Evolutionary conservation across 148 eudicot genomes (phyloP), one percentile per base, ranked within the genome.

Genomic region (Amaranthus hypochondriacus): DNA sequence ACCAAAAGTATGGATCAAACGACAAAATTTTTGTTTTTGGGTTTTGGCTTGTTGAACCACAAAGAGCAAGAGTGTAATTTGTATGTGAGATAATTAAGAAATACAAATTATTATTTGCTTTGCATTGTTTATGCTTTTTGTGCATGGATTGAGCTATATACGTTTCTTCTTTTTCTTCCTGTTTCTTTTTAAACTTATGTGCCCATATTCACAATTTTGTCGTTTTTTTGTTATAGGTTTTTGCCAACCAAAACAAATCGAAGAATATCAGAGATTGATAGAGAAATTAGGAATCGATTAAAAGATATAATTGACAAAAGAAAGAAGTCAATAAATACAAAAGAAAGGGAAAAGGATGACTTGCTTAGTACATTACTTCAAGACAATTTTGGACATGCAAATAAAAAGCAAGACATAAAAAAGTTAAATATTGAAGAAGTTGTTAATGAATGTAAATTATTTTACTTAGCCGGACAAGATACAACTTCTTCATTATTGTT

Each of bases 401-500:
- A 48, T 47, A 73, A 62, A 5, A 59, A 68, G 48, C 15, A 58
- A 8, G 4, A 47, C 2, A 62, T 5, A 11, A 9, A 14, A 54
- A 39, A 68, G 5, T n/a, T 83, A 49, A 80, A 13, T 51, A 48
- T 77, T 7, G 53, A 73, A 6, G 80, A 79, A 14, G 63, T 82
- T 44, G 50, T 79, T 14, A 62, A 73, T 4, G 85, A 82, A 7
- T 79, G 85, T 57, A 82, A 82, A 48, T 13, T 75, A 10, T 75
- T 78, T 80, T 78, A 75, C 68, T 49, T 78, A 53, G 80, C 82
- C 0, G 85, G 85, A 1, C 80, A 79, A 62, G 85, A 79, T 21
- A 72, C 85, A 13, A 82, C 85, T 8, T 71, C 82, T 0, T 7
- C 68, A 11, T 57, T 82, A 54, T 78, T 82, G 3, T 69, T 48